Evolutionary conservation across 2,329 filamentous ascomycete species (phyloP).

Genomic region (Bipolaris gigantea): DNA sequence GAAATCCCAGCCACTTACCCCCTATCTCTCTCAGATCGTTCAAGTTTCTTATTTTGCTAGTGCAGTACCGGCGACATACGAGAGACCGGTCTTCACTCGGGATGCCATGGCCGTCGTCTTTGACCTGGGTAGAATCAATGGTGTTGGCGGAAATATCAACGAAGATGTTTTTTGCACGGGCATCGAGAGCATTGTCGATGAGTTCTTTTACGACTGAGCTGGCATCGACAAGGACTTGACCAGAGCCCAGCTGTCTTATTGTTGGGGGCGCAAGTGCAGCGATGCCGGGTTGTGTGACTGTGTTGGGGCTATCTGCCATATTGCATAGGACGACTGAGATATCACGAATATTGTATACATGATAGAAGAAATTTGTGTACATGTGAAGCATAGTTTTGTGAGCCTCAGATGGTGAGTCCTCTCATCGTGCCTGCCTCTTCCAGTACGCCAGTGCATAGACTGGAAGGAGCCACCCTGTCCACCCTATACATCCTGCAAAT

Average conservation of each 20-base stretch:
- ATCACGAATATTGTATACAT: neutral
- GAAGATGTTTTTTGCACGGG: slow-evolving; percentile 66
- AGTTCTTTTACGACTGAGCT: slow-evolving; percentile 72
- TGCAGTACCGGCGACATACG: slow-evolving; percentile 68
- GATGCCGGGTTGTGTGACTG: slow-evolving; percentile 33
- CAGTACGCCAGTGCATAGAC: neutral
- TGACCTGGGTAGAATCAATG: slow-evolving; percentile 68
- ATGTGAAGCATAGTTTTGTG: slow-evolving; percentile 2
- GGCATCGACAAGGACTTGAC: slow-evolving; percentile 62
- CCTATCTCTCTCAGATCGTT: slow-evolving; percentile 62
- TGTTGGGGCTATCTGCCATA: slow-evolving; percentile 17
- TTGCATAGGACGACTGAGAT: neutral
- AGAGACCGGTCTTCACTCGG: slow-evolving; percentile 61
- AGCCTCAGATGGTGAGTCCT: slow-evolving; percentile 4
- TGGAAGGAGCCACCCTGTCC: slow-evolving; percentile 19
- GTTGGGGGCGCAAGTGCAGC: slow-evolving; percentile 47
- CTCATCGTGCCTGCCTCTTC: slow-evolving; percentile 26
- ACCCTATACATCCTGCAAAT: neutral
- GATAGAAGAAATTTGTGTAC: neutral
- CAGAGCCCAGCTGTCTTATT: slow-evolving; percentile 62
- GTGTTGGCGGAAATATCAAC: slow-evolving; percentile 67
- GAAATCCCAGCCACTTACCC: slow-evolving; percentile 69
- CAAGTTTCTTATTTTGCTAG: slow-evolving; percentile 71
- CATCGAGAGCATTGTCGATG: slow-evolving; percentile 76
- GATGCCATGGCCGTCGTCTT: slow-evolving; percentile 70